Base-by-base conservation (phyloP, 1,284 basidiomycete genomes). In the Clitocybe nebularis region DNA sequence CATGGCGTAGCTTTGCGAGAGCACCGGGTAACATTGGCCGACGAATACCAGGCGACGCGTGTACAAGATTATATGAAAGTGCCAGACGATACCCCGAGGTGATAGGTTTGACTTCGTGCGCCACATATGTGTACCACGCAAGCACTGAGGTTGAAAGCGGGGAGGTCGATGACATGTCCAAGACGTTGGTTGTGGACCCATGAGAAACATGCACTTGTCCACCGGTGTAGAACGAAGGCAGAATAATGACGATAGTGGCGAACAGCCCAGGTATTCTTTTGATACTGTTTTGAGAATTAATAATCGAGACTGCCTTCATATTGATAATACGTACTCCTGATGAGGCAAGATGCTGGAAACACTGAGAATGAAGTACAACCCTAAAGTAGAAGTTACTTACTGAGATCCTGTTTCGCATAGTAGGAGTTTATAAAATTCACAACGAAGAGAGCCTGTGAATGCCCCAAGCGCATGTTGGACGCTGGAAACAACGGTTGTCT, bases 61-160 rank as follows among this genome's bases (percentile, higher is more conserved):
- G 63, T 22, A 71, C 57, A 38, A 75, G 62, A 43, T 75, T 71
- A 53, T 70, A 75, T 0, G 67, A 64, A 5, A 77, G 63, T 0
- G 69, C 72, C 0, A 51, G 37, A 10, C 46, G 44, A 29, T 45
- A 51, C 4, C 47, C 49, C 8, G 42, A 44, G 11, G 9, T 75
- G 59, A 77, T 55, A 3, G 66, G 65, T 44, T 72, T 67, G 38
- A 75, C 61, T 52, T 70, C 67, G 43, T 72, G 69, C 16, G 54
- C 52, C 24, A 73, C 72, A 43, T 72, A 70, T 4, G 69, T 71
- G 46, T 73, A 76, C 71, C 73, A 75, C 0, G 72, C 62, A 4
- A 75, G 53, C 5, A 72, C 58, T 1, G 64, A 56, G 0, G 67
- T 69, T 4, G 54, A 50, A 3, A 54, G 45, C 0, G 57, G 39